phyloP scores from a whole-genome alignment of 2,329 filamentous ascomycete genomes.

The Celoporthe dispersa region DNA sequence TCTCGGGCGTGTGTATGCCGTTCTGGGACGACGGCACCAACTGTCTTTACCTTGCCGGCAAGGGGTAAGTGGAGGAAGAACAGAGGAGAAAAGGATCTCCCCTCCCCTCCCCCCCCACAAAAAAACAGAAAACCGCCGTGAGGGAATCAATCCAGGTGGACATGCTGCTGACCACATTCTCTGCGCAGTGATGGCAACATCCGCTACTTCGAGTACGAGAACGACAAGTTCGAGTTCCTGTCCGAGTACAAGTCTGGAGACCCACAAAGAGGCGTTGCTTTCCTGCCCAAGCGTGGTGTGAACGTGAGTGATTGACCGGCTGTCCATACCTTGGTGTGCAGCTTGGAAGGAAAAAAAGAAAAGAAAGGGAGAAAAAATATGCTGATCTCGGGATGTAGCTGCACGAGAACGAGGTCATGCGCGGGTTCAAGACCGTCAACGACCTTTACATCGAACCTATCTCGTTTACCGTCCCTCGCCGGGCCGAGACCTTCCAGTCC shows the following conservation, averaged over 20 bases:
- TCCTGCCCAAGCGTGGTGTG: conserved; percentile 91
- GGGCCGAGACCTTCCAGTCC: conserved; percentile 93
- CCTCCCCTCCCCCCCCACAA: too few relatives aligned
- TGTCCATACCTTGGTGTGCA: not conserved
- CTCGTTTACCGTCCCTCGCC: conserved; percentile 93
- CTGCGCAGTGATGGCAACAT: conserved; percentile 87
- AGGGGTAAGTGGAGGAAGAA: conserved; percentile 76
- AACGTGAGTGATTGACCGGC: conserved; percentile 61
- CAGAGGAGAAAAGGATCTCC: not conserved
- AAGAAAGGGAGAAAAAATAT: not conserved
- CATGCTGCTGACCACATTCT: conserved; percentile 28
- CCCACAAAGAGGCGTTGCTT: conserved; percentile 91
- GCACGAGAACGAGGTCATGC: conserved; percentile 95
- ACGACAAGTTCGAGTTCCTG: conserved; percentile 97
- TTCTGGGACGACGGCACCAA: conserved; percentile 97
- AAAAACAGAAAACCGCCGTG: too few relatives aligned
- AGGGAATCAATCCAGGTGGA: too few relatives aligned
- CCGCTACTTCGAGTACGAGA: conserved; percentile 97
- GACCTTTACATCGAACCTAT: conserved; percentile 94
- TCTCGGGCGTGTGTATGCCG: conserved; percentile 97
- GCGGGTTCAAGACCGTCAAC: conserved; percentile 96
- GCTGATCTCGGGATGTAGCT: conserved; percentile 52
- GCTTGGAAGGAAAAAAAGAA: conserved; percentile 29
- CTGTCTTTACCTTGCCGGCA: conserved; percentile 94
- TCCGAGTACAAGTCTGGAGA: conserved; percentile 97